Conservation (phyloP, 805 yeast species). For the Saccharomyces eubayanus region DNA sequence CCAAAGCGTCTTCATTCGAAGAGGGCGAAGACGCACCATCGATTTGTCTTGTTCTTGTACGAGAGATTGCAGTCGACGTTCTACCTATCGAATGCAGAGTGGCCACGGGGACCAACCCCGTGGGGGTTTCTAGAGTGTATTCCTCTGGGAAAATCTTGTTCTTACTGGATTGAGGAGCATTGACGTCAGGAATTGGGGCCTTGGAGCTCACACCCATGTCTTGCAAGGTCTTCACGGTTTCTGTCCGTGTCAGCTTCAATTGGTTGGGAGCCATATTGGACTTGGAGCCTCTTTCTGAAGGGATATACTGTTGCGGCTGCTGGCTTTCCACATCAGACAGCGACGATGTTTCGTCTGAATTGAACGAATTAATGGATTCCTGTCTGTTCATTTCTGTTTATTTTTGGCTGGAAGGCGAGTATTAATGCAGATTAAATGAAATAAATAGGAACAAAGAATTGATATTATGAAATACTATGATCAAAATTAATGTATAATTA, state of each 20-base stretch:
- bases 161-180: conserved; percentile 43
- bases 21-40: conserved; percentile 21
- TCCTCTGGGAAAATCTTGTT: conserved; percentile 87
- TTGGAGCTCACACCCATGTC: conserved; percentile 52
- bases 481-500: background rate
- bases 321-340: background rate
- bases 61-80: conserved; percentile 29
- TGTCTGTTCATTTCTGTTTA: conserved; percentile 1
- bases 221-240: conserved; percentile 62
- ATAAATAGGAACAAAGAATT: background rate
- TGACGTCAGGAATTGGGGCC: conserved; percentile 48
- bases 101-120: conserved; percentile 78
- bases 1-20: conserved; percentile 18
- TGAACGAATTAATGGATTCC: background rate
- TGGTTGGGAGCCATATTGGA: background rate
- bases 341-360: background rate
- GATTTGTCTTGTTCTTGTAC: conserved; percentile 33
- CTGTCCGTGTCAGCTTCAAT: conserved; percentile 45
- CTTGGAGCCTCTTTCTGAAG: conserved; percentile 1
- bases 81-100: conserved; percentile 66
- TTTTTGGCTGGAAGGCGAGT: background rate
- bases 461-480: background rate
- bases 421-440: background rate
- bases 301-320: conserved; percentile 1
- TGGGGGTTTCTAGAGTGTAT: conserved; percentile 76